These are phyloP conservation scores for Choricystis sp. DNA, from an alignment of 139 green algal species.

Conservation along the genomic window DNA sequence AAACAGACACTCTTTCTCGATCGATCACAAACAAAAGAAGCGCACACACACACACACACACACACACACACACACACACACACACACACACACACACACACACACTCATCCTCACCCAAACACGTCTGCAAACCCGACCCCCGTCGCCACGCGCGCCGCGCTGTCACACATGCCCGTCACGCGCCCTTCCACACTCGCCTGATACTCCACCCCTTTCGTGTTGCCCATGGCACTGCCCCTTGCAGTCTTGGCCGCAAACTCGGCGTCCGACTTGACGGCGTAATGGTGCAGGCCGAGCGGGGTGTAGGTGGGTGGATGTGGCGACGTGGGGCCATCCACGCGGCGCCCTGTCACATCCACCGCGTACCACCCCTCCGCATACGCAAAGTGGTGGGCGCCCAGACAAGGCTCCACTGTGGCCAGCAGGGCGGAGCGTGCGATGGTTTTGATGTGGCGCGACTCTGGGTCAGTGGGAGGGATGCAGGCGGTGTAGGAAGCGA, in stretches of 20 bases:
- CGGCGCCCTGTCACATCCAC: background rate
- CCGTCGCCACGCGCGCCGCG: background rate
- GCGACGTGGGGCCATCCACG: background rate
- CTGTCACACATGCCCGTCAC: background rate
- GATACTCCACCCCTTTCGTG: constrained; percentile 2
- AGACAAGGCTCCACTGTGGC: too few species aligned
- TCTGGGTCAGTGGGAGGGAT: background rate
- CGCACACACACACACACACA: too few species aligned
- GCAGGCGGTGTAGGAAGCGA: background rate
- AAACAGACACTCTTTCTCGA: too few species aligned
- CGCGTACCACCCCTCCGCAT: background rate
- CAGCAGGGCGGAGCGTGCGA: background rate
- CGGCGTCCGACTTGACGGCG: constrained; percentile 9
- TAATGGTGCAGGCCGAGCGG: constrained; percentile 13
- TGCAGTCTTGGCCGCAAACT: constrained; percentile 11
- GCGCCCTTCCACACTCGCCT: constrained; percentile 1
- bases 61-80: too few species aligned
- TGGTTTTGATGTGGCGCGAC: background rate
- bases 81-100: too few species aligned
- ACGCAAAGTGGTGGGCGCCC: background rate
- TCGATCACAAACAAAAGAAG: too few species aligned
- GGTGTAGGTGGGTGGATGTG: background rate
- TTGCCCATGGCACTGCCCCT: constrained; percentile 10
- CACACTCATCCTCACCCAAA: too few species aligned
- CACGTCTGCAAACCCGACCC: background rate